phyloP scores from a whole-genome alignment of 345 rosid genomes.

The Citrus maxima region DNA sequence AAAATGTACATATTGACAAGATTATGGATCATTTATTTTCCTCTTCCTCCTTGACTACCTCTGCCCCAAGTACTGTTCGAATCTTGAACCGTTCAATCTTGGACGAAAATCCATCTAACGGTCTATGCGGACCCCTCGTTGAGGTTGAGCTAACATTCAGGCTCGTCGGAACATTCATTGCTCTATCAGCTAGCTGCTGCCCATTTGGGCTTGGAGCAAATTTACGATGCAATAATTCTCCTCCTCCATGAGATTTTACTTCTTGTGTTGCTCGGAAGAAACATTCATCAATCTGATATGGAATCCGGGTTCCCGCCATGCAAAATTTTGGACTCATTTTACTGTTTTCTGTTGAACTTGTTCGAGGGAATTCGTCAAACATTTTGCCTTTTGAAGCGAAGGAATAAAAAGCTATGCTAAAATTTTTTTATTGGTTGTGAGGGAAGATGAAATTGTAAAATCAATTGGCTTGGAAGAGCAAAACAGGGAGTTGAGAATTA shows the following conservation, averaged over 20 bases:
- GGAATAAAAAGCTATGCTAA: too few species aligned
- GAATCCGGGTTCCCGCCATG: too few species aligned
- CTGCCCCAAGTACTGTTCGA: conserved; percentile 17
- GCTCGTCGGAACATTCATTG: background rate
- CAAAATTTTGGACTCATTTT: too few species aligned
- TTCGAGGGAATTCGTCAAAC: too few species aligned
- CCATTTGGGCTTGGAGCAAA: background rate
- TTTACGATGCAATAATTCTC: background rate
- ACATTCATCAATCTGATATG: too few species aligned
- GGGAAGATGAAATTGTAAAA: too few species aligned
- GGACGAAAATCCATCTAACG: conserved; percentile 3
- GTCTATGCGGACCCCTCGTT: conserved; percentile 11
- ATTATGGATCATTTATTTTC: background rate
- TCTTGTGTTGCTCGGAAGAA: background rate
- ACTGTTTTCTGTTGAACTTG: too few species aligned
- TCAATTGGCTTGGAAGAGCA: too few species aligned
- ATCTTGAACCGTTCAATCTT: conserved; percentile 36
- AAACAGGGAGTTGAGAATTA: too few species aligned
- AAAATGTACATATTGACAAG: background rate
- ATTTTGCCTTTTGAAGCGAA: too few species aligned
- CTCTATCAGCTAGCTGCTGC: too few species aligned
- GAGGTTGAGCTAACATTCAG: conserved; percentile 6
- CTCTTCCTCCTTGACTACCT: conserved; percentile 1
- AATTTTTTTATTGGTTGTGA: too few species aligned
- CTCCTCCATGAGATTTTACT: background rate